Evolutionary conservation across 148 eudicot species (phyloP).

Genomic region (Amaranthus hypochondriacus): DNA sequence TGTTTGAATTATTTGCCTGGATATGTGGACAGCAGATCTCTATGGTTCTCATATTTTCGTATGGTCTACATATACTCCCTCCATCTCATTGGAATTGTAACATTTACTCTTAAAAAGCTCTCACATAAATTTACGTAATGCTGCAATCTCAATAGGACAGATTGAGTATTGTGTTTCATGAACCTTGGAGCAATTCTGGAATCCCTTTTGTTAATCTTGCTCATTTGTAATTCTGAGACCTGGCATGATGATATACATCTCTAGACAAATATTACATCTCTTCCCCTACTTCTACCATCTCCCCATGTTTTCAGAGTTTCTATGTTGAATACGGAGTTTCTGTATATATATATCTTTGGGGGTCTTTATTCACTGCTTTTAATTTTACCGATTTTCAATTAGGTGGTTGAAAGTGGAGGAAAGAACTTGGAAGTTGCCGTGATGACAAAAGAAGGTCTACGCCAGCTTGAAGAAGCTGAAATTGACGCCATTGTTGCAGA

Average conservation of each 20-base stretch:
- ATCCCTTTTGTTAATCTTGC: no score
- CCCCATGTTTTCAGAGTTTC: background rate
- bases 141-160: no score
- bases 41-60: no score
- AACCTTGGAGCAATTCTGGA: background rate
- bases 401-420: slow-evolving; percentile 99
- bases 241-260: background rate
- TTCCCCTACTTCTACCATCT: background rate
- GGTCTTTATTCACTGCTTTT: background rate
- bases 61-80: no score
- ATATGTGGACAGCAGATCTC: no score
- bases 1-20: background rate
- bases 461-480: slow-evolving; percentile 90
- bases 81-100: no score
- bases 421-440: slow-evolving; percentile 97
- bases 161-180: background rate
- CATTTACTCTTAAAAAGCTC: no score
- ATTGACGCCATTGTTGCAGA: slow-evolving; percentile 93
- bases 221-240: background rate
- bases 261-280: background rate
- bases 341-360: background rate
- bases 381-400: background rate
- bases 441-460: slow-evolving; percentile 84
- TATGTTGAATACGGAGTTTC: background rate
- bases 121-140: no score